Base-by-base conservation (phyloP, 2,329 filamentous ascomycete genomes). In the Cercospora beticola region DNA sequence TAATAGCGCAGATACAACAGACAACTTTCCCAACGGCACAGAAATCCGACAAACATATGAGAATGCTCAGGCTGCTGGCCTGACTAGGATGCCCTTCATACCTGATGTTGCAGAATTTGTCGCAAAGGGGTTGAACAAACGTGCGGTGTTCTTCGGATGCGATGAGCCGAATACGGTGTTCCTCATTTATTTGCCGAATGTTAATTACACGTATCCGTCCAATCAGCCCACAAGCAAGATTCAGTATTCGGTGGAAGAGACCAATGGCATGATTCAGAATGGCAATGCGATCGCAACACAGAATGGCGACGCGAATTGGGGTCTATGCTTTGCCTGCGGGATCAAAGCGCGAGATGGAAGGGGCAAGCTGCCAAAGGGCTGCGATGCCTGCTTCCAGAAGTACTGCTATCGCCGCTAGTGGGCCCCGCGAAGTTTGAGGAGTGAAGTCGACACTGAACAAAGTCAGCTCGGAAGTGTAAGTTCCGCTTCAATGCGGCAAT, bases 81-180 rank as follows among this genome's bases (percentile, higher is more conserved):
- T 86, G 61, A 84, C 84, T 0, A 81, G 84, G 21, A 89, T 90
- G 82, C 88, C 88, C 1, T 77, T 80, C 63, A 82, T 90, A 10
- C 88, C 88, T 0, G 82, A 84, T 74, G 81, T 80, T 59, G 78
- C 83, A 70, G 87, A 85, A 1, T 90, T 90, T 74, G 74, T 88
- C 72, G 84, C 86, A 74, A 79, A 86, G 10, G 85, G 86, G 18
- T 80, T 90, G 68, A 89, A 90, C 81, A 81, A 82, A 67, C 82
- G 83, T 43, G 87, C 88, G 0, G 84, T 84, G 62, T 90, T 90
- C 77, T 90, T 90, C 77, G 88, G 88, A 73, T 90, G 88, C 80
- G 80, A 85, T 72, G 69, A 77, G 12, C 21, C 70, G 0, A 68
- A 67, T 16, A 74, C 74, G 8, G 60, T 76, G 8, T 73, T 83